Base-by-base conservation (phyloP, 1,284 basidiomycete species). In the Trichosporon sp. region DNA sequence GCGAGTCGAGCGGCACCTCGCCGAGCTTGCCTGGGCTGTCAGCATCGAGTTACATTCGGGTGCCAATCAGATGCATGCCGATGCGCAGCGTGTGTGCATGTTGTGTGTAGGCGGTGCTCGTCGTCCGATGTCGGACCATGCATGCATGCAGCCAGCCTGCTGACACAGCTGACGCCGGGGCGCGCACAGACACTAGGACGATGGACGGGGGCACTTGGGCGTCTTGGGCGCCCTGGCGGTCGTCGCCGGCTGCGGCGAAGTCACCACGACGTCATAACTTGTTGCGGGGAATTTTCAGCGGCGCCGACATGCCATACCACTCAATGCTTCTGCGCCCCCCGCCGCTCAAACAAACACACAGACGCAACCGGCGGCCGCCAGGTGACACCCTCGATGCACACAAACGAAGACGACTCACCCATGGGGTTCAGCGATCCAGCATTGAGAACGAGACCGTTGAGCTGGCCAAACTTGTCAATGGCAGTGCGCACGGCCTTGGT, bases 381-480 rank as follows among this genome's bases (percentile, higher is more conserved):
- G n/a, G n/a, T n/a, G n/a, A n/a, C n/a, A n/a, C n/a, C n/a, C n/a
- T n/a, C n/a, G n/a, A n/a, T n/a, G n/a, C n/a, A n/a, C n/a, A n/a
- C n/a, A n/a, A n/a, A n/a, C n/a, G 2, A 57, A 29, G 16, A 3
- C 8, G 36, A 63, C 59, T 46, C 36, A 79, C 78, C 73, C 44
- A 80, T 70, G 0, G 81, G 81, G 56, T 76, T 77, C 16, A 84
- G 71, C 0, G 80, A 75, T 4, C 84, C 84, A 3, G 83, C 84
- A 65, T 84, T 84, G 49, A 84, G 70, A 4, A 85, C 73, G 52
- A 85, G 60, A 8, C 75, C 77, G 69, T 85, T 82, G 9, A 85
- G 64, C 1, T 73, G 61, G 0, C 82, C 82, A 68, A 80, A 85
- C 40, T 73, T 78, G 4, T 76, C 65, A 6, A 82, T 68, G 0